Percentiles rank a stretch among this genome's conserved stretches.
Evolutionary conservation across 495 filamentous ascomycete species (phyloP).

Genomic region (Tuber indicum): DNA sequence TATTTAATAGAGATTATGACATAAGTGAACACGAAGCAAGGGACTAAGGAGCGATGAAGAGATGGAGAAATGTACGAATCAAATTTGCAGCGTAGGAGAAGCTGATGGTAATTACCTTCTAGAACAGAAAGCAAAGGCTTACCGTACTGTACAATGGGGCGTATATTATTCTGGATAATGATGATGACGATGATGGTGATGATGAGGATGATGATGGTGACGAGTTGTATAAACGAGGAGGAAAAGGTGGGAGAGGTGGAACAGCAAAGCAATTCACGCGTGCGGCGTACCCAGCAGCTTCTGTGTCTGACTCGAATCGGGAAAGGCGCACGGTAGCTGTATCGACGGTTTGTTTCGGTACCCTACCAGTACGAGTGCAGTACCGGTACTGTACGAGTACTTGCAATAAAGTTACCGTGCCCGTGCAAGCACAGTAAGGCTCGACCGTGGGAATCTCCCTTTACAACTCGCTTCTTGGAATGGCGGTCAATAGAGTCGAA

Average conservation of each 20-base stretch:
- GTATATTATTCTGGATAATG: neutral
- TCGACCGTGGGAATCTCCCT: neutral
- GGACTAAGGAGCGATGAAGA: neutral
- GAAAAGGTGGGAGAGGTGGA: neutral
- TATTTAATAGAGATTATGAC: neutral
- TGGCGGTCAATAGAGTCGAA: neutral
- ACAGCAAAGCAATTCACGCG: conserved; percentile 4
- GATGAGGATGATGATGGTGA: no score
- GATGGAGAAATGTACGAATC: neutral
- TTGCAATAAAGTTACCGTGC: neutral
- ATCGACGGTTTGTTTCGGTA: neutral
- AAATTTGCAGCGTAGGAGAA: neutral
- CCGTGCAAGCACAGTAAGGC: neutral
- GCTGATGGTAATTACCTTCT: neutral
- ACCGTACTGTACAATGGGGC: neutral
- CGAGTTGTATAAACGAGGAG: neutral
- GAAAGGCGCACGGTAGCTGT: neutral
- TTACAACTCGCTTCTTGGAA: neutral
- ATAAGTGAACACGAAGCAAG: neutral
- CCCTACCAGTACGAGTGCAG: neutral
- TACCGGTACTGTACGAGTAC: no score
- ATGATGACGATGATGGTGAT: neutral
- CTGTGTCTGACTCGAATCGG: neutral
- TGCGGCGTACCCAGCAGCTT: neutral
- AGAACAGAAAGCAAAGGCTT: neutral